Percentiles rank a stretch among this genome's conserved stretches.
Conservation (phyloP, 139 green algal species). For the Chlamydomonas eustigma region DNA sequence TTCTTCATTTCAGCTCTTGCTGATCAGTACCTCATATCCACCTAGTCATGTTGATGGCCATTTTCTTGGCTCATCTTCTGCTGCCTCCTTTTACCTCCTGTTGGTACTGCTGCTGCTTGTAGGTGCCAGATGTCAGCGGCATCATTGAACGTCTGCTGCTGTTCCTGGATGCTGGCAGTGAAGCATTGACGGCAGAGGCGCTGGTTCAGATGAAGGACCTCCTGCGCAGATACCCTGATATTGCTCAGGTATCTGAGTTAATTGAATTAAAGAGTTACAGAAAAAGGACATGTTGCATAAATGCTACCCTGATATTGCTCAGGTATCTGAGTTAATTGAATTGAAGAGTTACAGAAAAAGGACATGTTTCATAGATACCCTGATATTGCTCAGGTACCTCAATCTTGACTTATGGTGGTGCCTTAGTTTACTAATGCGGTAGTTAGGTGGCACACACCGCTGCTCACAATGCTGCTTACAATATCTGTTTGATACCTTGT, state of each 20-base stretch:
- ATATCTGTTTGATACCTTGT: too few species aligned
- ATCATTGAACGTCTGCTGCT: constrained; percentile 89
- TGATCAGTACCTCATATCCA: too few species aligned
- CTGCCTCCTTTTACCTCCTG: too few species aligned
- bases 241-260: constrained; percentile 37
- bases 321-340: background rate
- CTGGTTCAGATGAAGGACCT: constrained; percentile 74
- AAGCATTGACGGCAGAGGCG: constrained; percentile 61
- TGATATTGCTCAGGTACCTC: constrained; percentile 59
- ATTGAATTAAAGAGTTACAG: constrained; percentile 14
- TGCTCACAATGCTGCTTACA: too few species aligned
- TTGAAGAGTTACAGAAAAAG: constrained; percentile 44
- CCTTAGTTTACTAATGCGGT: background rate
- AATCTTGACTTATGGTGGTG: too few species aligned
- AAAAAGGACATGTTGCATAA: constrained; percentile 66
- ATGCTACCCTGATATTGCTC: background rate
- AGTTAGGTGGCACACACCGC: too few species aligned
- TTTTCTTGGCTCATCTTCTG: too few species aligned
- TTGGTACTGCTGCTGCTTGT: too few species aligned
- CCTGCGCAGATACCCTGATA: constrained; percentile 74
- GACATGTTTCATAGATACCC: constrained; percentile 82
- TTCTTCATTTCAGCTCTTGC: background rate
- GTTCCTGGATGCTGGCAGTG: constrained; percentile 72
- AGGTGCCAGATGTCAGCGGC: constrained; percentile 73
- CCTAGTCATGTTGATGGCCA: too few species aligned